Base-by-base conservation (phyloP, 78 protist genomes). In the Neovahlkampfia damariscottae region DNA sequence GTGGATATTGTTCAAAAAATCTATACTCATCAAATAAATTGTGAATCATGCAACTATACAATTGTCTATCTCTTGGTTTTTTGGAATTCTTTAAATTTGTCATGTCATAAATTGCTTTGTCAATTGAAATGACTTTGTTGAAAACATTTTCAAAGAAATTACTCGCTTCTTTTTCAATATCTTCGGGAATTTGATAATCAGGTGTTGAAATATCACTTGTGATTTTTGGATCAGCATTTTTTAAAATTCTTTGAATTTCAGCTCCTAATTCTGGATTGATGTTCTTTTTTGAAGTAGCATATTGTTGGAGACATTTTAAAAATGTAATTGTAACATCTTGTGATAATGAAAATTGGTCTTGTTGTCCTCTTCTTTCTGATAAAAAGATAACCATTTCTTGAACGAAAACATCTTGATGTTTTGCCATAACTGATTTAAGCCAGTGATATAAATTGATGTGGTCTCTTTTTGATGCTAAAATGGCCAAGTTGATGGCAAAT, bases 11-110 rank as follows among this genome's bases (percentile, higher is more conserved):
- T 2, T 83, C 78, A 39, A 96, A 77, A 78, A 77, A 89, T n/a
- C 85, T 83, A 70, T 91, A 89, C 78, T 96, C 99, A 72, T 93
- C 97, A 66, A 93, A 87, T 29, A 96, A 85, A 71, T 90, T 87
- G 72, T 88, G 92, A 74, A 96, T 81, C 86, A 94, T 85, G 83
- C 96, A 94, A 41, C 62, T 77, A 6, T 72, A 88, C 19, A 94
- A 69, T 37, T 80, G 78, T 69, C 84, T 79, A 31, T 85, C 93
- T 29, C 80, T 41, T 38, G 41, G 1, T 3, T 7, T 6, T 19
- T 40, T 59, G 5, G 34, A 5, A 27, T 8, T 19, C 73, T 30
- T 2, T 8, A 76, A 59, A 9, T 70, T 39, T 29, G 30, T n/a
- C 5, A 8, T 29, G 27, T 29, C 1, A n/a, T 19, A 8, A 5